Conservation (phyloP, 2,329 filamentous ascomycete species). For the Fusarium chaquense region DNA sequence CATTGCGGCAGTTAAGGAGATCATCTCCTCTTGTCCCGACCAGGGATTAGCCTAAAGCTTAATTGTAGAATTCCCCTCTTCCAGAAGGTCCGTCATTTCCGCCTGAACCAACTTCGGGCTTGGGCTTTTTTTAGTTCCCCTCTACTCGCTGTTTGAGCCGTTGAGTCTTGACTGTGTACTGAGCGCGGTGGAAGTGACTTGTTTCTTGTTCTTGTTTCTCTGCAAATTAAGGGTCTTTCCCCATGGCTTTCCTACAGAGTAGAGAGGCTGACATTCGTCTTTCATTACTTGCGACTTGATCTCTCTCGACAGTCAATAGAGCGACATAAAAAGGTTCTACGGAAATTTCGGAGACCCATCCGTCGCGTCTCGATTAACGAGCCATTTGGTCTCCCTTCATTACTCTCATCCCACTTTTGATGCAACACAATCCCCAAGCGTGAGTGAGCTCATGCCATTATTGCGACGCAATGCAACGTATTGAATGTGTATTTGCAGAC, state of each 20-base stretch:
- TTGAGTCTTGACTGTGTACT: background rate
- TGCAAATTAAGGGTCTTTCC: background rate
- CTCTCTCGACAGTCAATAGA: background rate
- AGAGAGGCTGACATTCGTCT: too few relatives aligned
- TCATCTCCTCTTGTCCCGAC: constrained; percentile 1
- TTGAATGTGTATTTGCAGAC: too few relatives aligned
- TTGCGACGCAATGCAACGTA: background rate
- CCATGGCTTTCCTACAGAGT: too few relatives aligned
- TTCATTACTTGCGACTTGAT: background rate
- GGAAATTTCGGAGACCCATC: background rate
- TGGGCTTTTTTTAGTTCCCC: background rate
- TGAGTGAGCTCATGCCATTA: too few relatives aligned
- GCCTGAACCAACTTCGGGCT: constrained; percentile 2
- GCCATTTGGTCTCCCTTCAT: background rate
- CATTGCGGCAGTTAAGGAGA: constrained; percentile 19
- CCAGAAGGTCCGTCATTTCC: constrained; percentile 27
- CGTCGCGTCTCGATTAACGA: background rate
- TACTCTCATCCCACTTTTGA: background rate
- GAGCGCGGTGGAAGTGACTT: background rate
- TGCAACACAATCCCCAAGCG: too few relatives aligned
- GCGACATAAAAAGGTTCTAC: background rate
- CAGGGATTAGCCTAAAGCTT: constrained; percentile 20
- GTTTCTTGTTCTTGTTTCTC: background rate
- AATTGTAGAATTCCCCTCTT: constrained; percentile 1
- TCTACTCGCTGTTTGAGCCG: background rate